Evolutionary conservation across 2,329 filamentous ascomycete species (phyloP).

Genomic region (Exophiala bonariae): DNA sequence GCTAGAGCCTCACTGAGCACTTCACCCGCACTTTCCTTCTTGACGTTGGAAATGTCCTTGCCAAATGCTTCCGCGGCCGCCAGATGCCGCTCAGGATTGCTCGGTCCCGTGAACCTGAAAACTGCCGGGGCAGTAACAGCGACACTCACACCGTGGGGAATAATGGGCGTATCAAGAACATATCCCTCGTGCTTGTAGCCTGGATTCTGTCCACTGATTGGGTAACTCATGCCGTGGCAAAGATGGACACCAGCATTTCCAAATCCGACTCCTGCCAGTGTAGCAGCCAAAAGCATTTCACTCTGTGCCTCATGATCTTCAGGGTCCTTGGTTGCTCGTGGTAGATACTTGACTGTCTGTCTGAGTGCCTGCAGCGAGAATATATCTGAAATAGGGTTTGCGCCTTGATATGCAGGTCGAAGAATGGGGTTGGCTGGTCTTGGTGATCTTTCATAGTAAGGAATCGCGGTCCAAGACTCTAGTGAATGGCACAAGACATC

Average conservation of each 20-base stretch:
- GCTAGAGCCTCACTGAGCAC: constrained; percentile 80
- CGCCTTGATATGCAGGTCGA: constrained; percentile 91
- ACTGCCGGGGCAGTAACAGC: constrained; percentile 91
- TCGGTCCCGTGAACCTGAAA: constrained; percentile 87
- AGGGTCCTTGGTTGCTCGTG: constrained; percentile 79
- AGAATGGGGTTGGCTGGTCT: constrained; percentile 86
- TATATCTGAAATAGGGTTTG: constrained; percentile 96
- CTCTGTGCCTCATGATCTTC: constrained; percentile 91
- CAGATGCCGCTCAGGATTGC: constrained; percentile 89
- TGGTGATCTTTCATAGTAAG: constrained; percentile 81
- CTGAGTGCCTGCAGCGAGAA: constrained; percentile 86
- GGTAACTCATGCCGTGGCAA: constrained; percentile 92
- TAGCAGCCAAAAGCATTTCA: constrained; percentile 93
- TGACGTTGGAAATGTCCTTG: constrained; percentile 83
- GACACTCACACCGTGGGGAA: constrained; percentile 93
- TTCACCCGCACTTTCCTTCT: constrained; percentile 84
- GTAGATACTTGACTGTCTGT: constrained; percentile 87
- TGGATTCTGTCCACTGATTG: constrained; percentile 92
- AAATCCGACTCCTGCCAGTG: constrained; percentile 91
- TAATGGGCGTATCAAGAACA: constrained; percentile 71
- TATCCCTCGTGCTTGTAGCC: constrained; percentile 91
- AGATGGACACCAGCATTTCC: constrained; percentile 96
- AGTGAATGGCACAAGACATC: constrained; percentile 95
- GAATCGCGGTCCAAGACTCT: constrained; percentile 97
- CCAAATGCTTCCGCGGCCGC: constrained; percentile 88